Evolutionary conservation across 2,329 filamentous ascomycete species (phyloP).

Genomic region (Cadophora malorum): DNA sequence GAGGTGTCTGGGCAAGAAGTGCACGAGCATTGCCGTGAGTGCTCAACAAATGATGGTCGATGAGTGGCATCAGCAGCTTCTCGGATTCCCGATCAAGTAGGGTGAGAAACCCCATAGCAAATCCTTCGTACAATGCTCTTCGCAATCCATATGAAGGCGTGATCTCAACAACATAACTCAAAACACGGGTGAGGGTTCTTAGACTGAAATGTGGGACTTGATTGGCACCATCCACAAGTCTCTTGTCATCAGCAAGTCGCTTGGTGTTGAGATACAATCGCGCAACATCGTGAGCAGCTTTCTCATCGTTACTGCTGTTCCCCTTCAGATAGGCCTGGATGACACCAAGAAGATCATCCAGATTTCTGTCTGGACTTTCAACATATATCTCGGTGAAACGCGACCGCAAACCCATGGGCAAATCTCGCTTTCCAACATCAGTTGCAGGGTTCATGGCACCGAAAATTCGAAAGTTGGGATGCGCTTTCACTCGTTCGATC

Average conservation of each 20-base stretch:
- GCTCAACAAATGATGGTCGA: constrained; percentile 80
- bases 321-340: constrained; percentile 86
- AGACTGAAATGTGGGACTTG: constrained; percentile 98
- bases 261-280: constrained; percentile 90
- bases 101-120: constrained; percentile 97
- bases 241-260: constrained; percentile 77
- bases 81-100: constrained; percentile 85
- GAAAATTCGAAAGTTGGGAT: constrained; percentile 94
- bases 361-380: constrained; percentile 83
- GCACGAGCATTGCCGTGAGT: constrained; percentile 72
- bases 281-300: constrained; percentile 80
- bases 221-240: constrained; percentile 90
- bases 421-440: constrained; percentile 93
- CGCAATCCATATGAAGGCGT: constrained; percentile 83
- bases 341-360: constrained; percentile 85
- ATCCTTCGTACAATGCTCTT: constrained; percentile 89
- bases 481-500: constrained; percentile 86
- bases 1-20: constrained; percentile 79
- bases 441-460: constrained; percentile 99
- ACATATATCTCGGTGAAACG: constrained; percentile 97
- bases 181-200: constrained; percentile 86
- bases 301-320: constrained; percentile 72
- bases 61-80: constrained; percentile 76
- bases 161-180: constrained; percentile 88
- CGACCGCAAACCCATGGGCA: constrained; percentile 86